phyloP scores from a whole-genome alignment of 108 stramenopile genomes.

The Pseudonitzschia pungens region DNA sequence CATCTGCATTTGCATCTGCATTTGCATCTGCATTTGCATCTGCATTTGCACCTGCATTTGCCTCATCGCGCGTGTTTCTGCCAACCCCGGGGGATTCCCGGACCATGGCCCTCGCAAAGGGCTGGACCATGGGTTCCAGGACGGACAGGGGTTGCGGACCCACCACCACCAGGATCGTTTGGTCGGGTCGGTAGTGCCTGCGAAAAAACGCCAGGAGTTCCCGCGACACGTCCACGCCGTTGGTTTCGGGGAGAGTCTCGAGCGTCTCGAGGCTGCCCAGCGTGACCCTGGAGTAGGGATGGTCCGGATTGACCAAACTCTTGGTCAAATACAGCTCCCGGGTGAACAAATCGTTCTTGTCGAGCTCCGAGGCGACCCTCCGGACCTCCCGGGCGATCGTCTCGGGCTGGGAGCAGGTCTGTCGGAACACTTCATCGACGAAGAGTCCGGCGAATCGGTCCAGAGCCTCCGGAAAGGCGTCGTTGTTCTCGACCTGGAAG shows the following conservation, averaged over 20 bases:
- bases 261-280: slow-evolving; percentile 63
- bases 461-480: slow-evolving; percentile 53
- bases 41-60: too few species aligned
- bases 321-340: slow-evolving; percentile 66
- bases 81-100: not conserved
- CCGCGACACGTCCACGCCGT: slow-evolving; percentile 52
- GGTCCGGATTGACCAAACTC: slow-evolving; percentile 55
- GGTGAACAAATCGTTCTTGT: slow-evolving; percentile 32
- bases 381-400: slow-evolving; percentile 61
- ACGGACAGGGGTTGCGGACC: slow-evolving; percentile 44
- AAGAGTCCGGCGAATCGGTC: slow-evolving; percentile 63
- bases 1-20: too few species aligned
- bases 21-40: too few species aligned
- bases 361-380: slow-evolving; percentile 67
- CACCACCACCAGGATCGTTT: slow-evolving; percentile 70
- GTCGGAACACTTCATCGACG: slow-evolving; percentile 35
- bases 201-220: slow-evolving; percentile 57
- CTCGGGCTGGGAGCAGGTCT: slow-evolving; percentile 35
- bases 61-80: too few species aligned
- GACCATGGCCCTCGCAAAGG: slow-evolving; percentile 43
- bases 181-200: slow-evolving; percentile 50
- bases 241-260: slow-evolving; percentile 39
- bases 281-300: slow-evolving; percentile 65
- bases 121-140: slow-evolving; percentile 59
- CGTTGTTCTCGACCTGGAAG: slow-evolving; percentile 47